A percentile compares a stretch with the other conserved stretches of the same genome.
These are phyloP conservation scores for Cercophora sp. DNA, from an alignment of 495 filamentous ascomycete genomes.

Conservation along the genomic window DNA sequence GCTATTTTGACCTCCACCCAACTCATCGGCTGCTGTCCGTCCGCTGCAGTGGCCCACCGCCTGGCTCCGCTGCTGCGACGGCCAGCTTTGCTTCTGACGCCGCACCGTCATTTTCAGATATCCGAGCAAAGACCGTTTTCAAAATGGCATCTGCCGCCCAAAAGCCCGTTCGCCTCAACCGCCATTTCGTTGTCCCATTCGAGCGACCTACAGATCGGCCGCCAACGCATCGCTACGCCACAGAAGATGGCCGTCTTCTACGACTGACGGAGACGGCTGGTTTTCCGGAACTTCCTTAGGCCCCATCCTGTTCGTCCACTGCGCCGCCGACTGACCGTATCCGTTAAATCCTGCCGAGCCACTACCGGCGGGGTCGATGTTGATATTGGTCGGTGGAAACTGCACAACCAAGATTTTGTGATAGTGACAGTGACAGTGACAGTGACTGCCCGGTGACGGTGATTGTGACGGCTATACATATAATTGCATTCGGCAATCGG, in stretches of 20 bases:
- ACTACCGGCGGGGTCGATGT: no score
- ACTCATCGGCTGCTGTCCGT: not conserved
- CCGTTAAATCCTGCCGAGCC: slow-evolving; percentile 1
- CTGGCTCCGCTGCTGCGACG: not conserved
- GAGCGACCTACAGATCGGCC: no score
- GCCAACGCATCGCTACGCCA: no score
- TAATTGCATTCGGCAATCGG: not conserved
- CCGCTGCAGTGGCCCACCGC: not conserved
- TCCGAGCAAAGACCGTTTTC: not conserved
- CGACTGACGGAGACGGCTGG: no score
- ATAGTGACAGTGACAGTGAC: slow-evolving; percentile 26
- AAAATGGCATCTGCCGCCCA: not conserved
- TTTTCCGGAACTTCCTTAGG: no score
- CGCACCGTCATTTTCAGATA: not conserved
- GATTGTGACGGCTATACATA: not conserved
- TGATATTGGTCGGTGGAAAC: no score
- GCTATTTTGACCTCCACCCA: slow-evolving; percentile 30
- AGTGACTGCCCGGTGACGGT: slow-evolving; percentile 18
- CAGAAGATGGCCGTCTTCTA: not conserved
- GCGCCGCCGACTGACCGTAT: no score
- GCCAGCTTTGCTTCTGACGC: no score
- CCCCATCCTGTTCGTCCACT: no score
- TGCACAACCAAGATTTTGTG: slow-evolving; percentile 13
- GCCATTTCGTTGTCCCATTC: no score
- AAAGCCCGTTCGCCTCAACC: no score